Base-by-base conservation (phyloP, 352 stramenopile species). In the Phytophthora boehmeriae region DNA sequence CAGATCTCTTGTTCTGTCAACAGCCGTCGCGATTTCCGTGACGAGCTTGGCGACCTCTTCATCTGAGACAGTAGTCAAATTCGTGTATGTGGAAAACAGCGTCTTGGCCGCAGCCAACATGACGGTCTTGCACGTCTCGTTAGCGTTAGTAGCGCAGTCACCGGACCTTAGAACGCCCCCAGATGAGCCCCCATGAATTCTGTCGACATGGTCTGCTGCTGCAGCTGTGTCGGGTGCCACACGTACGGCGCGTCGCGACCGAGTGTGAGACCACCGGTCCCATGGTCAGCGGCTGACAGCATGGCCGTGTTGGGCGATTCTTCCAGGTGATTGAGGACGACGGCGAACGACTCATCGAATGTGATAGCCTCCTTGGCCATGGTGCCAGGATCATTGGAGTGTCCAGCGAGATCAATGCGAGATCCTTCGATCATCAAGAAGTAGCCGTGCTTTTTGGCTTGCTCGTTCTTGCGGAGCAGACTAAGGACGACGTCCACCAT, bases 371-470 rank as follows among this genome's bases (percentile, higher is more conserved):
- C 81, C 54, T 76, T 78, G 28, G 76, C 81, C 76, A 88, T 88
- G 8, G 81, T 81, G 23, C 81, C 81, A 9, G 81, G 74, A 51
- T 90, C 81, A 53, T 90, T 88, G 17, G 74, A 82, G 67, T 90
- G 81, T 6, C 76, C 78, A 0, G 81, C 81, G 60, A 86, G 78
- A 53, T 90, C 81, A 2, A 90, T 73, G 35, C 81, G 78, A n/a
- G 81, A 90, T 8, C 81, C 78, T 55, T 90, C 81, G 19, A 90
- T 88, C 78, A 90, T 86, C 36, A 90, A 42, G 45, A 90, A 90
- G 73, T 85, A 90, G 39, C 81, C 81, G 56, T 90, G 68, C 63
- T 90, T 88, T 63, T 88, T 82, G 17, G 81, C 81, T 42, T 72
- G 68, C n/a, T 73, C 74, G 58, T 90, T 90, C 69, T 80, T 87